These are phyloP conservation scores for Samsoniella hepiali DNA, from an alignment of 2,329 filamentous ascomycete species.

Conservation along the genomic window DNA sequence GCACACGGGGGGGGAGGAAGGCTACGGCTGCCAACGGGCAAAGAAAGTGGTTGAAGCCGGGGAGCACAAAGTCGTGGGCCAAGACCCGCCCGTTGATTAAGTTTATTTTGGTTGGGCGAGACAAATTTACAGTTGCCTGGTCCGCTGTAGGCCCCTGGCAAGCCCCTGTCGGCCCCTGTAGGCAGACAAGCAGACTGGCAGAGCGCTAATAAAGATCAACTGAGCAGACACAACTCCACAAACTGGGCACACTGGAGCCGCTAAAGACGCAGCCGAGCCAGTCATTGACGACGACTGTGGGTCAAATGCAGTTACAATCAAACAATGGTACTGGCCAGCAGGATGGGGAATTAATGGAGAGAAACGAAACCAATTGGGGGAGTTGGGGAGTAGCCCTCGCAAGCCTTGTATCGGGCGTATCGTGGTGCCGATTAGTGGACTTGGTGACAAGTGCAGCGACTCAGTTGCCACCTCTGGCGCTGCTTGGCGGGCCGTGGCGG, in stretches of 20 bases:
- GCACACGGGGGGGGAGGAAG: background rate
- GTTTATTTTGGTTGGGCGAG: background rate
- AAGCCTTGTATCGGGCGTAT: background rate
- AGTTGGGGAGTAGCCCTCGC: no score
- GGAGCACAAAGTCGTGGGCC: background rate
- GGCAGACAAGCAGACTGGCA: no score
- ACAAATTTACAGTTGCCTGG: background rate
- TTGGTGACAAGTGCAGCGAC: background rate
- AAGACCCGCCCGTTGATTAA: background rate
- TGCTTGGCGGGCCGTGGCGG: background rate
- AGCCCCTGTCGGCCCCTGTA: background rate
- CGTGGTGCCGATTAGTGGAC: background rate
- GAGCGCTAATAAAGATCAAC: background rate
- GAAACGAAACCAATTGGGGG: background rate
- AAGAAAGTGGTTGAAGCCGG: background rate
- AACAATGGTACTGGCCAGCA: background rate
- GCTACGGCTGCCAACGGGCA: background rate
- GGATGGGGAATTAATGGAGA: background rate
- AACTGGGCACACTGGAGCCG: background rate
- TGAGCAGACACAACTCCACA: background rate
- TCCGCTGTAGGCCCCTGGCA: background rate
- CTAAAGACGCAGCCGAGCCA: background rate
- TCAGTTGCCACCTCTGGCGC: background rate
- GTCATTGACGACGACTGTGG: constrained; percentile 4
- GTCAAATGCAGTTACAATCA: background rate